Conservation (phyloP, 768 basidiomycete species). For the Mycena albidolilacea region DNA sequence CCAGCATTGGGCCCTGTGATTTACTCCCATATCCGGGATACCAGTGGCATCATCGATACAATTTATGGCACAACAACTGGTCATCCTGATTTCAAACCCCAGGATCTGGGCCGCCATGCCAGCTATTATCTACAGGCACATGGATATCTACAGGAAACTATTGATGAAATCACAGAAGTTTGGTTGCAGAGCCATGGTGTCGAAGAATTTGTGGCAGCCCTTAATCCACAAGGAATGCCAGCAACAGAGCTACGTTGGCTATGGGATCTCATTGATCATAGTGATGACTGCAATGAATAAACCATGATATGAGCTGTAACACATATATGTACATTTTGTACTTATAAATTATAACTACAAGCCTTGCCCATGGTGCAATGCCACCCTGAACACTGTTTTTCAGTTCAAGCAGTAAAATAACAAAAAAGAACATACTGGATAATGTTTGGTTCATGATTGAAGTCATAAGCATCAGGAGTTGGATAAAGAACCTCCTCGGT, state of each 20-base stretch:
- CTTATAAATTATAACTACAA: background rate
- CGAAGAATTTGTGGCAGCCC: background rate
- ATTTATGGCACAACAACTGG: constrained; percentile 7
- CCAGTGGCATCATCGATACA: constrained; percentile 5
- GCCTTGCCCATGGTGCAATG: background rate
- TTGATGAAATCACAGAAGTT: background rate
- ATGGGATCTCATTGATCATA: constrained; percentile 22
- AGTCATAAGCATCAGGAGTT: constrained; percentile 32
- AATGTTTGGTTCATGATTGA: constrained; percentile 32
- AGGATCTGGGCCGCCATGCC: constrained; percentile 6
- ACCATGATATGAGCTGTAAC: background rate
- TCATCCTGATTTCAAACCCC: background rate
- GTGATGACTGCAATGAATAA: constrained; percentile 9
- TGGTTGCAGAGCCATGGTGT: background rate
- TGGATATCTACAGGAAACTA: constrained; percentile 6
- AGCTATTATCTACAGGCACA: constrained; percentile 19
- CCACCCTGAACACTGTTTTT: background rate
- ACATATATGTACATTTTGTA: background rate
- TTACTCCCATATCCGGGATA: constrained; percentile 17
- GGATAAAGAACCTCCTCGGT: constrained; percentile 16
- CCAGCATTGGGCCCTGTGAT: background rate
- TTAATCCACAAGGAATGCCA: constrained; percentile 1
- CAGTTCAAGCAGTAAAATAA: background rate
- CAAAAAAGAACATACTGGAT: constrained; percentile 26
- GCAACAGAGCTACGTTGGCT: constrained; percentile 17